Evolutionary conservation across 2,329 filamentous ascomycete genomes (phyloP).

Genomic region (Pezicula carpinea): DNA sequence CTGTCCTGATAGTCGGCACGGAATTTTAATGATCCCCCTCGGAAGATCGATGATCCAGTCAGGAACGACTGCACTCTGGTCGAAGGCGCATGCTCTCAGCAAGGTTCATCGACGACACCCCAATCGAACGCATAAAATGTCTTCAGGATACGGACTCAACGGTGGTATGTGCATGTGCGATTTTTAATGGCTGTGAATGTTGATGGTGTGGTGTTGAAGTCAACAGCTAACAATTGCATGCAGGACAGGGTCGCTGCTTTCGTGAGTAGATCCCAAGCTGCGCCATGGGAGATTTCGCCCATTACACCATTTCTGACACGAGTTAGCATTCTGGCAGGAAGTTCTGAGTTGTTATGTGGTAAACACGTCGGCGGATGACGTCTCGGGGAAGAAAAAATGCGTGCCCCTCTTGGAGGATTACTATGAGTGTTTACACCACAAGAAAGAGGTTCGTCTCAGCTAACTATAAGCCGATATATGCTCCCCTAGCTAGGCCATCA

Average conservation of each 20-base stretch:
- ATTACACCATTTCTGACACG: conserved; percentile 55
- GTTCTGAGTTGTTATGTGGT: conserved; percentile 97
- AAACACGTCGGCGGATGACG: conserved; percentile 77
- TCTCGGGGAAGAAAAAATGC: conserved; percentile 84
- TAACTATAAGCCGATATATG: not conserved
- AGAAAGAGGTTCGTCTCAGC: conserved; percentile 76
- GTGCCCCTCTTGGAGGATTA: conserved; percentile 85
- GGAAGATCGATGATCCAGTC: not conserved
- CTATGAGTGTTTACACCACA: conserved; percentile 97
- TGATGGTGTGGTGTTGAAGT: not conserved
- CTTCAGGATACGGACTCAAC: conserved; percentile 77
- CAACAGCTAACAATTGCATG: not conserved
- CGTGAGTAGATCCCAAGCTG: not conserved
- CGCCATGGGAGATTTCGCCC: conserved; percentile 34
- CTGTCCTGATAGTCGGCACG: not conserved
- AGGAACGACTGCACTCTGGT: conserved; percentile 1
- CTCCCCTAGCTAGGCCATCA: not conserved
- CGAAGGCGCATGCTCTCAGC: conserved; percentile 19
- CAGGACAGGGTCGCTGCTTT: conserved; percentile 3
- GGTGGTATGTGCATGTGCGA: conserved; percentile 55
- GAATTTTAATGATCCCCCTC: no score
- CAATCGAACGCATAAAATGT: conserved; percentile 47
- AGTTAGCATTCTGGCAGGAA: conserved; percentile 99
- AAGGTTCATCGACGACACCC: conserved; percentile 10
- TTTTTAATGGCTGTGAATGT: no score